These are phyloP conservation scores for Saccharata proteae DNA, from an alignment of 2,329 filamentous ascomycete species.

Conservation along the genomic window DNA sequence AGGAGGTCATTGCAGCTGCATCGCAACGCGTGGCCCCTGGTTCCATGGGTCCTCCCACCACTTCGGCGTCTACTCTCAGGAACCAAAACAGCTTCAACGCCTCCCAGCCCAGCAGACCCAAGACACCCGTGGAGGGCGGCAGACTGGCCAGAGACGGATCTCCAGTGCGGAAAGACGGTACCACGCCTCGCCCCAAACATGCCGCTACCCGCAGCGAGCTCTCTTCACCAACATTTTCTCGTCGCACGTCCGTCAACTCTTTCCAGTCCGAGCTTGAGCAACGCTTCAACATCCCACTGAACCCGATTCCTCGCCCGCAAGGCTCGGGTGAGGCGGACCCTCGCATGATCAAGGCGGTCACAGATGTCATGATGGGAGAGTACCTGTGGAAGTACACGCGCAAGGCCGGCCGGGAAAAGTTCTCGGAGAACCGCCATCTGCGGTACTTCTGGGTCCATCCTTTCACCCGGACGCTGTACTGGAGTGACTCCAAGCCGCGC, in stretches of 20 bases:
- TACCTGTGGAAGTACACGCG: conserved; percentile 99
- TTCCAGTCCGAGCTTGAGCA: conserved; percentile 90
- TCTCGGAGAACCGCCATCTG: conserved; percentile 81
- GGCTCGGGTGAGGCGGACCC: conserved; percentile 57
- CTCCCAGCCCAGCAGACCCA: conserved; percentile 20
- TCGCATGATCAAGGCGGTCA: conserved; percentile 97
- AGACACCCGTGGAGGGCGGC: conserved; percentile 32
- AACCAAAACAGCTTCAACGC: conserved; percentile 15
- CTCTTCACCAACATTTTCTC: conserved; percentile 41
- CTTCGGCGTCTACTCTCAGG: conserved; percentile 50
- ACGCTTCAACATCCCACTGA: conserved; percentile 63
- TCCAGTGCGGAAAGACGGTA: conserved; percentile 33
- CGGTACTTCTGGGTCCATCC: conserved; percentile 99
- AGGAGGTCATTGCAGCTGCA: conserved; percentile 71
- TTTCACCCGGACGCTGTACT: conserved; percentile 92
- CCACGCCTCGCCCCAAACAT: conserved; percentile 42
- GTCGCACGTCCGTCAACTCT: conserved; percentile 82
- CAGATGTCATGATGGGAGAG: conserved; percentile 98
- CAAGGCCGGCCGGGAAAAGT: conserved; percentile 76
- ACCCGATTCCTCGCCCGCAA: conserved; percentile 6
- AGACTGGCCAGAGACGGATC: conserved; percentile 31
- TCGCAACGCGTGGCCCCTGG: conserved; percentile 29
- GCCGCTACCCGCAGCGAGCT: conserved; percentile 36
- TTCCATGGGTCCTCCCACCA: conserved; percentile 71
- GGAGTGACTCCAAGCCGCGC: conserved; percentile 87